Evolutionary conservation across 331 rosid genomes (phyloP), one percentile per base, ranked within the genome.

Genomic region (Rosa hybrid): DNA sequence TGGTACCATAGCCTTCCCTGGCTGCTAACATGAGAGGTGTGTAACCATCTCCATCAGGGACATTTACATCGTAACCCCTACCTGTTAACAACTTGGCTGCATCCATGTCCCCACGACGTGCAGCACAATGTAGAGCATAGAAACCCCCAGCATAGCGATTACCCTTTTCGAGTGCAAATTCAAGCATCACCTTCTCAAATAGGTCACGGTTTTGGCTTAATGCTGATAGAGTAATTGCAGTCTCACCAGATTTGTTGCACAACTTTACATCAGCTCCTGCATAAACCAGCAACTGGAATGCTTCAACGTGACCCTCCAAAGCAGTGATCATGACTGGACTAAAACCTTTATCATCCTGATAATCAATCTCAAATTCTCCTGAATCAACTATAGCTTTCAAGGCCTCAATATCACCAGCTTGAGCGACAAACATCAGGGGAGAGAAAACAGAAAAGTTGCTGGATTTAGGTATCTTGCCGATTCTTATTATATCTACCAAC

Each of bases 1-100:
- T 83, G 54, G 89, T 69, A 12, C 89, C 92, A 75, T 91, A 90
- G 79, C 97, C 93, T 88, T 90, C 97, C 82, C 94, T 91, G 53
- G 98, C 97, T 30, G 98, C 98, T 77, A 91, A 68, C 97, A 95
- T 92, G 80, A 95, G 96, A 0, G 98, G 97, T 54, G 98, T 95
- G 78, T 86, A 86, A 76, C 91, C 93, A 57, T 95, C 98, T 23
- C 92, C 91, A 44, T 95, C 94, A 18, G 86, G 90, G 70, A 85
- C 88, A 85, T 95, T 92, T 42, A 92, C 90, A 64, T 95, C 98
- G 39, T 90, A 95, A n/a, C 97, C 97, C 83, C 86, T 90, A 20
- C 89, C 84, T 39, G 96, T 80, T 73, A 95, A 90, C 79, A 92
- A 78, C 77, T 86, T 84, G 59, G 88, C 97, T 3, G 97, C 98